Percentiles rank a stretch among this genome's conserved stretches.
phyloP scores from a whole-genome alignment of 352 stramenopile genomes.

The Globisporangium echinulatum region DNA sequence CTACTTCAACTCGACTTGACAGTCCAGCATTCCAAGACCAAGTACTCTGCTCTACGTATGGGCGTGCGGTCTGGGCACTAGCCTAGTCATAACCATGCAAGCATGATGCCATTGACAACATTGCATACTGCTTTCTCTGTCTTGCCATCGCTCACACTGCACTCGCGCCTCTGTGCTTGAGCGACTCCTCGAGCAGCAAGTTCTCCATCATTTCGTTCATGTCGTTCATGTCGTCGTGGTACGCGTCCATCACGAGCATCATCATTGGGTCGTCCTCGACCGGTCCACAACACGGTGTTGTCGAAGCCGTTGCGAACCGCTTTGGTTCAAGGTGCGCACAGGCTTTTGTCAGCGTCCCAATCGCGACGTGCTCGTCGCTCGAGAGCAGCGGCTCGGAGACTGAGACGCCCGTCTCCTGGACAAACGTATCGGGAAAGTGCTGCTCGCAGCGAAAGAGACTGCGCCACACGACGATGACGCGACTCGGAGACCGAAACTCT shows the following conservation, averaged over 20 bases:
- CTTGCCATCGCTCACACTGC: not conserved
- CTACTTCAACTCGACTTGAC: not conserved
- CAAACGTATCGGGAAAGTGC: slow-evolving; percentile 6
- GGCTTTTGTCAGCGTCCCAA: not conserved
- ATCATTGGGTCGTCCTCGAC: slow-evolving; percentile 38
- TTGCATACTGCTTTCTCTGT: no score
- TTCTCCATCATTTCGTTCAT: slow-evolving; percentile 47
- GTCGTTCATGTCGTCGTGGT: slow-evolving; percentile 45
- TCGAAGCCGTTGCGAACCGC: not conserved
- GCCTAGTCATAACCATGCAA: no score
- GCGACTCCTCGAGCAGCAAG: slow-evolving; percentile 32
- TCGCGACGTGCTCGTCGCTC: not conserved
- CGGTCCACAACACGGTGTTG: not conserved
- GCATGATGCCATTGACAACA: no score
- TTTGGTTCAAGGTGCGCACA: slow-evolving; percentile 9
- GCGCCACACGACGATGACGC: slow-evolving; percentile 6
- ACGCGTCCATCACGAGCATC: slow-evolving; percentile 45
- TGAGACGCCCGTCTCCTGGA: slow-evolving; percentile 4
- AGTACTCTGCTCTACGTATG: not conserved
- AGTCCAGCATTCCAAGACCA: not conserved
- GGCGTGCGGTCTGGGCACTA: not conserved
- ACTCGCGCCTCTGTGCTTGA: not conserved
- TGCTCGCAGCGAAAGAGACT: slow-evolving; percentile 6
- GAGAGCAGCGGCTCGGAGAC: not conserved
- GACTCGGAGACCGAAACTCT: not conserved